Evolutionary conservation across 2,329 filamentous ascomycete species (phyloP).

Genomic region (Escovopsis sp.): DNA sequence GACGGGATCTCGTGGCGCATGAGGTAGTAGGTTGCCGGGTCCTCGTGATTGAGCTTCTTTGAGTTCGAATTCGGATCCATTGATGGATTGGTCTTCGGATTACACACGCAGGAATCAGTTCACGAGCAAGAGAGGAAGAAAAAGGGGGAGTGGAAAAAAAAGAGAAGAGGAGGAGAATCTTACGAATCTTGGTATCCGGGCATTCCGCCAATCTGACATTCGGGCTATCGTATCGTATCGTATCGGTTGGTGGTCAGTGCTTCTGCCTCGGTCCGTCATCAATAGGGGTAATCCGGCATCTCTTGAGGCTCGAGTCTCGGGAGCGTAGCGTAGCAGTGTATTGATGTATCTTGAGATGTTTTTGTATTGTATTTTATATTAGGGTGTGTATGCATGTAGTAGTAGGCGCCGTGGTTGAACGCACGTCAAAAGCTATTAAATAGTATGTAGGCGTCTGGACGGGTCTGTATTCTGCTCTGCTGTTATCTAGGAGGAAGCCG

Average conservation of each 20-base stretch:
- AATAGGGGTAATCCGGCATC: too few relatives aligned
- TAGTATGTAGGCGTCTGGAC: constrained; percentile 2
- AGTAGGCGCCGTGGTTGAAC: constrained; percentile 2
- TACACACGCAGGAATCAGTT: not conserved
- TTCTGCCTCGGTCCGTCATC: too few relatives aligned
- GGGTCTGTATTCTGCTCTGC: not conserved
- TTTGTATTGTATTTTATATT: constrained; percentile 6
- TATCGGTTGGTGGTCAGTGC: too few relatives aligned
- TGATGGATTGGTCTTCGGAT: not conserved
- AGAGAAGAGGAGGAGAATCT: not conserved
- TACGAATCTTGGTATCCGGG: not conserved
- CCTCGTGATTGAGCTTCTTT: not conserved
- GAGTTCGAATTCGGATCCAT: too few relatives aligned
- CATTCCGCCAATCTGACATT: too few relatives aligned
- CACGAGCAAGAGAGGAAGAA: not conserved
- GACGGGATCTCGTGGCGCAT: constrained; percentile 36
- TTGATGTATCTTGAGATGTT: too few relatives aligned
- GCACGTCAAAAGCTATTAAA: constrained; percentile 1
- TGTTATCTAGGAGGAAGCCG: not conserved
- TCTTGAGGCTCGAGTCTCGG: too few relatives aligned
- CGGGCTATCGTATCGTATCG: not conserved
- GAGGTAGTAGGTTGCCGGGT: not conserved
- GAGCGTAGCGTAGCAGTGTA: too few relatives aligned
- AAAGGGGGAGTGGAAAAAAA: too few relatives aligned
- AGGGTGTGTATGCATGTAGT: not conserved